Conservation (phyloP, 1,284 basidiomycete species). For the Sphagnurus paluster region DNA sequence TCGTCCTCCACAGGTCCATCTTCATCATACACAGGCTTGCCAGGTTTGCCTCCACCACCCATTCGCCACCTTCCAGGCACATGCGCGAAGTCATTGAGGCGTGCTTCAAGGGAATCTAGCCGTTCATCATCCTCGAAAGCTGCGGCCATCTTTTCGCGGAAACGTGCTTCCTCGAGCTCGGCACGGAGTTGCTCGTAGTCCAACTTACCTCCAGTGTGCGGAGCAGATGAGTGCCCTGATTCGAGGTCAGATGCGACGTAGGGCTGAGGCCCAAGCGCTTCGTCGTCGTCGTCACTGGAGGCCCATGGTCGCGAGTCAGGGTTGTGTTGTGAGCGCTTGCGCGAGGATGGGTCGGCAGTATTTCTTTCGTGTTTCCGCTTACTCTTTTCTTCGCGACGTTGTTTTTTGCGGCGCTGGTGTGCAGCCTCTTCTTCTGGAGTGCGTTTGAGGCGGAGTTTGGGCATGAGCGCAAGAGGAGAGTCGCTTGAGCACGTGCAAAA, state of each 20-base stretch:
- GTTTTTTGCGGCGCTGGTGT: constrained; percentile 49
- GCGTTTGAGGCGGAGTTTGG: constrained; percentile 68
- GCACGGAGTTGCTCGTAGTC: constrained; percentile 52
- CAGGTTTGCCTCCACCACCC: constrained; percentile 21
- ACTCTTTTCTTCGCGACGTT: constrained; percentile 37
- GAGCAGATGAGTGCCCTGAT: constrained; percentile 19
- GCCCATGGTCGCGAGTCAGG: constrained; percentile 34
- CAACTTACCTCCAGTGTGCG: constrained; percentile 22
- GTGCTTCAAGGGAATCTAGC: constrained; percentile 60
- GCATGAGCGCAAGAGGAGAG: constrained; percentile 34
- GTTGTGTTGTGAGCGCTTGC: constrained; percentile 23
- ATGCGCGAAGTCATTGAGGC: constrained; percentile 65
- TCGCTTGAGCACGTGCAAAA: constrained; percentile 14
- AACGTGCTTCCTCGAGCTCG: constrained; percentile 60
- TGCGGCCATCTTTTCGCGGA: constrained; percentile 68
- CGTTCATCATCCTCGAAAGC: constrained; percentile 71
- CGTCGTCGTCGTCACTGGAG: constrained; percentile 43
- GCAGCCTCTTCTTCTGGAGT: constrained; percentile 69
- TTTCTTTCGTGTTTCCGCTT: constrained; percentile 23
- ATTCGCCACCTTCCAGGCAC: constrained; percentile 53
- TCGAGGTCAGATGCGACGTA: constrained; percentile 26
- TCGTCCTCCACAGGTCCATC: constrained; percentile 33
- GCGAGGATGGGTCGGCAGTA: constrained; percentile 15
- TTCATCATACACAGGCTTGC: constrained; percentile 35
- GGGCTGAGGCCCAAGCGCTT: too few species aligned